Base-by-base conservation (phyloP, 2,329 filamentous ascomycete species). In the Penicillium nordicum region DNA sequence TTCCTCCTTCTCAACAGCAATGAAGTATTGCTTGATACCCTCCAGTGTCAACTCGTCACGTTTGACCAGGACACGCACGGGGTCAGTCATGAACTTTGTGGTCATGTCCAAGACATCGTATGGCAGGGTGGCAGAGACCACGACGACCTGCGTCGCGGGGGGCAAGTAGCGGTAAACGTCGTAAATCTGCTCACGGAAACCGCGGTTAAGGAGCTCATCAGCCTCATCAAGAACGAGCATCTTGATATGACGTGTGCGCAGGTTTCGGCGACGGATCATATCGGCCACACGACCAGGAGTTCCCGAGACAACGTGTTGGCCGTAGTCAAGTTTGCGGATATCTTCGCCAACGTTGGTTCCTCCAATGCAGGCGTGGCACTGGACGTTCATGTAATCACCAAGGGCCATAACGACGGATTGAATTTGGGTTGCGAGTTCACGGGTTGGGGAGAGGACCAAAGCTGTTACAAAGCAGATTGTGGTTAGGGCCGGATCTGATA, bases 21-120 rank as follows among this genome's bases (percentile, higher is more conserved):
- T 97, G 84, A 97, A 99, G 84, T 97, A 99, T 79, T 99, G 94
- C 86, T 99, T 99, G 76, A 99, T 96, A 90, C 94, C 94, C 82
- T 99, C 94, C 58, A 99, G 91, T 74, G 94, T 99, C 79, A 99
- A 88, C 79, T 99, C 94, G 75, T 95, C 93, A 87, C 96, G 96
- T 89, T 99, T 99, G 80, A 99, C 94, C 69, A 99, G 85, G 75
- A 99, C 97, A 75, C 94, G 92, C 78, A 99, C 90, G 68, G 94
- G 94, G 80, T 99, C 94, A 72, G 92, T 92, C 94, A 99, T 99
- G 86, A 99, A 99, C 84, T 97, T 97, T 82, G 93, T 97, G 75
- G 94, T 99, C 75, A 99, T 92, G 83, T 99, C 94, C 60, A 99
- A 88, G 62, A 99, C 94, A 75, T 99, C 94, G 84, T 97, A 92